phyloP scores from a whole-genome alignment of 2,329 filamentous ascomycete species.

The Cladophialophora carrionii region DNA sequence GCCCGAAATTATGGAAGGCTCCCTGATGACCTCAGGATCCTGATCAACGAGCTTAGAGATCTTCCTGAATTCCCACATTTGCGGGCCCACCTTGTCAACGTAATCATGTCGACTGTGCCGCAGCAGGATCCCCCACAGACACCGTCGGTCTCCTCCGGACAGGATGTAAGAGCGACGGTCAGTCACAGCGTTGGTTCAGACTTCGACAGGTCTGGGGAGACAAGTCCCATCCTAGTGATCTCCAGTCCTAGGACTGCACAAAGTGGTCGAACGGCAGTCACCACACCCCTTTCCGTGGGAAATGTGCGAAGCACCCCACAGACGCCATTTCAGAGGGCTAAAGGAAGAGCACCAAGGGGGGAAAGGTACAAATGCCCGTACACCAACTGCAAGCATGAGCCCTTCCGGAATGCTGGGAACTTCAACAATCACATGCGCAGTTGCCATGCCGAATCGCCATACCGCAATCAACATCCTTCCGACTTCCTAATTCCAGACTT shows the following conservation, averaged over 20 bases:
- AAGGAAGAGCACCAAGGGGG: constrained; percentile 20
- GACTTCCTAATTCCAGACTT: constrained; percentile 13
- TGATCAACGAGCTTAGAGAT: constrained; percentile 15
- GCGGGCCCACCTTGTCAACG: constrained; percentile 13
- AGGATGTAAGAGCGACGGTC: not conserved
- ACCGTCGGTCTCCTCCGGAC: not conserved
- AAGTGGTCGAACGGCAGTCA: constrained; percentile 7
- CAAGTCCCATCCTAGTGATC: not conserved
- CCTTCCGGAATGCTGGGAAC: constrained; percentile 24
- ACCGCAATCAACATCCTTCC: constrained; percentile 16
- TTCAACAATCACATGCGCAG: constrained; percentile 26
- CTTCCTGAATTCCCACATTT: constrained; percentile 15
- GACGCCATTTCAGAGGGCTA: constrained; percentile 5
- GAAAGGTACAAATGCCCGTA: constrained; percentile 23
- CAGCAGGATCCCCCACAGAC: not conserved
- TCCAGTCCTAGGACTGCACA: constrained; percentile 9
- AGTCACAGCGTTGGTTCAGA: not conserved
- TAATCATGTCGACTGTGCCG: constrained; percentile 2
- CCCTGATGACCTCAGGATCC: constrained; percentile 20
- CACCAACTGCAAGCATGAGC: constrained; percentile 18
- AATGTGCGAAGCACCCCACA: constrained; percentile 10
- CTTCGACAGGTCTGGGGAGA: not conserved
- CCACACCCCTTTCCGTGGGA: constrained; percentile 1
- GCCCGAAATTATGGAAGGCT: constrained; percentile 18
- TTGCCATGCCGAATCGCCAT: constrained; percentile 12